phyloP scores from a whole-genome alignment of 2,329 filamentous ascomycete genomes.

The Didymella keratinophila region DNA sequence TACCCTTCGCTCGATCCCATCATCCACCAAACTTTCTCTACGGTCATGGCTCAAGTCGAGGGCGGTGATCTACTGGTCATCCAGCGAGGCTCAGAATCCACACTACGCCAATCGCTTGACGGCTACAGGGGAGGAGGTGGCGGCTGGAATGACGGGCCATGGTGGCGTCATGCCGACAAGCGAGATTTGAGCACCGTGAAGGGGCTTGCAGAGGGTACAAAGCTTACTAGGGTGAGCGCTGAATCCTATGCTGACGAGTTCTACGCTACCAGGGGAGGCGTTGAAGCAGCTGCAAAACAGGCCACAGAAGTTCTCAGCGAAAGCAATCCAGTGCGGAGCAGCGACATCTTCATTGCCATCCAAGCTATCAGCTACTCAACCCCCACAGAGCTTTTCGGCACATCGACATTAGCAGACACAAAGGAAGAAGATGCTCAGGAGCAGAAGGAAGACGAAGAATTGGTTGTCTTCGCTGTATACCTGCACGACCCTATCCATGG shows the following conservation, averaged over 20 bases:
- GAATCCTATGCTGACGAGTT: constrained; percentile 89
- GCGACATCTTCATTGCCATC: constrained; percentile 94
- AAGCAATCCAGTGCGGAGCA: constrained; percentile 87
- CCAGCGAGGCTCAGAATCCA: constrained; percentile 88
- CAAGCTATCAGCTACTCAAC: constrained; percentile 78
- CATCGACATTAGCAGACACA: constrained; percentile 63
- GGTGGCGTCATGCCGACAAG: constrained; percentile 81
- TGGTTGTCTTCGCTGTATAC: constrained; percentile 78
- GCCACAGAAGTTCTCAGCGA: constrained; percentile 82
- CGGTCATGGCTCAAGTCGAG: constrained; percentile 99
- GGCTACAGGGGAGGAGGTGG: constrained; percentile 64
- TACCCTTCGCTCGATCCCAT: constrained; percentile 95
- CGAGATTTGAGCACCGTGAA: constrained; percentile 82
- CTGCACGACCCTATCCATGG: constrained; percentile 89
- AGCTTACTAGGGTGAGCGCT: constrained; percentile 87
- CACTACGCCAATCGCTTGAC: constrained; percentile 70
- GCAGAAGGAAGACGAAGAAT: constrained; percentile 67
- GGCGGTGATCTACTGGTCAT: constrained; percentile 94
- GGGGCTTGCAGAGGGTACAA: constrained; percentile 85
- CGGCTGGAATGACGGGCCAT: constrained; percentile 93
- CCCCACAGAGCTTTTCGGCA: constrained; percentile 72
- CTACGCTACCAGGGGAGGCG: constrained; percentile 77
- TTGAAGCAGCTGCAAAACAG: constrained; percentile 80
- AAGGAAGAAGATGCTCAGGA: constrained; percentile 61
- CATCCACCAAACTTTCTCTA: constrained; percentile 88